phyloP scores from a whole-genome alignment of 768 basidiomycete genomes.

The Mycena albidolilacea region DNA sequence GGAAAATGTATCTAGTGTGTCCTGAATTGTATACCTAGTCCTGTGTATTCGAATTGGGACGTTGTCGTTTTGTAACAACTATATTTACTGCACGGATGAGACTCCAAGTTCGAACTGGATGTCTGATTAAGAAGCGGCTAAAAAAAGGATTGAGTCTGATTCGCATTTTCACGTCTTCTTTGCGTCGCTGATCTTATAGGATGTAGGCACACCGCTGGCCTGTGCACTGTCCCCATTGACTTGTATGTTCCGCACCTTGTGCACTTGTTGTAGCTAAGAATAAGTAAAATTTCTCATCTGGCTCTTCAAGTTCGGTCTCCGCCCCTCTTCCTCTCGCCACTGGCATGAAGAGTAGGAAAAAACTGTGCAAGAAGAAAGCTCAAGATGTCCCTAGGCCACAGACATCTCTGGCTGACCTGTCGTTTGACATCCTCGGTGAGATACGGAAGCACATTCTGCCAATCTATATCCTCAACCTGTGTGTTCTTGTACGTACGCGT shows the following conservation, averaged over 20 bases:
- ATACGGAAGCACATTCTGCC: slow-evolving; percentile 2
- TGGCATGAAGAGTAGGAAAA: no score
- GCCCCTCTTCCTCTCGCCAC: no score
- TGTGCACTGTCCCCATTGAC: no score
- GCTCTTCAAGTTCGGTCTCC: no score
- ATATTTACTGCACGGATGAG: neutral
- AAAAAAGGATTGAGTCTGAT: neutral
- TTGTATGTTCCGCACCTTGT: no score
- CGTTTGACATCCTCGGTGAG: slow-evolving; percentile 15
- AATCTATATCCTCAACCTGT: slow-evolving; percentile 18
- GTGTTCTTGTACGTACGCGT: slow-evolving; percentile 25
- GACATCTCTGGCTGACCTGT: neutral
- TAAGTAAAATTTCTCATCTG: no score
- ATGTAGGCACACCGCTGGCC: no score
- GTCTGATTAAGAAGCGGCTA: neutral
- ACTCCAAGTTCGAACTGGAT: neutral
- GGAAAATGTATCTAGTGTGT: slow-evolving; percentile 1
- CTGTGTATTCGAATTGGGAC: slow-evolving; percentile 17
- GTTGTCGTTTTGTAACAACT: neutral
- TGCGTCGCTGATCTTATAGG: no score
- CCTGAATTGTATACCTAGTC: slow-evolving; percentile 8
- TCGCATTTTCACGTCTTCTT: no score
- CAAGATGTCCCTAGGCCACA: neutral
- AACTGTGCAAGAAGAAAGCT: neutral
- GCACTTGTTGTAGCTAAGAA: no score